phyloP scores from a whole-genome alignment of 2,329 filamentous ascomycete genomes.

The Catunica adiposa region DNA sequence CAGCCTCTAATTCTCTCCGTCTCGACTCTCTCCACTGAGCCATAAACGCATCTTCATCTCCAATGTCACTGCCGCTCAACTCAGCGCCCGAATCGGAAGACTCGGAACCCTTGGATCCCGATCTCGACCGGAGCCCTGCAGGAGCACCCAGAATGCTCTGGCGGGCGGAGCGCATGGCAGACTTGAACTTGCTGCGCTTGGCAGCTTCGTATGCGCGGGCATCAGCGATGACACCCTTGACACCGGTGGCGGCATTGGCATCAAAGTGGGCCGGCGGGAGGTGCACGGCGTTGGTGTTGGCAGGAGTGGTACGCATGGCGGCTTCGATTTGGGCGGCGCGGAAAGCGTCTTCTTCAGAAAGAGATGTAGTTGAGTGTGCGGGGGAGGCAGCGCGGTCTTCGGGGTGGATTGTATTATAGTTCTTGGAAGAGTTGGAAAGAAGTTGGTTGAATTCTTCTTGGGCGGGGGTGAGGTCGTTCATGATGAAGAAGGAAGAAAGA shows the following conservation, averaged over 20 bases:
- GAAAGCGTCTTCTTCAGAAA: conserved; percentile 39
- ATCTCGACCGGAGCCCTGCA: conserved; percentile 20
- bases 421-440: conserved; percentile 35
- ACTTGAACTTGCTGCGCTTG: conserved; percentile 37
- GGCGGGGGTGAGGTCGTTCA: conserved; percentile 40
- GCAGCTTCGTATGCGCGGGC: conserved; percentile 61
- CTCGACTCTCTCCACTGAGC: conserved; percentile 70
- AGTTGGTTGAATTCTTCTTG: conserved; percentile 52
- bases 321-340: conserved; percentile 41
- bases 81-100: conserved; percentile 21
- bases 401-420: conserved; percentile 29
- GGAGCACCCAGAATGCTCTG: conserved; percentile 38
- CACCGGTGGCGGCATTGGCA: conserved; percentile 56
- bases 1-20: conserved; percentile 56
- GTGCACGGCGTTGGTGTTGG: conserved; percentile 32
- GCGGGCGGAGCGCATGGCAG: conserved; percentile 34
- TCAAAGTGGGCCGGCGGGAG: conserved; percentile 48
- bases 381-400: conserved; percentile 38
- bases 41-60: conserved; percentile 62
- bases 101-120: conserved; percentile 28
- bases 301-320: conserved; percentile 47
- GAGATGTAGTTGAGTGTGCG: conserved; percentile 27
- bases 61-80: conserved; percentile 28
- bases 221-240: conserved; percentile 77
- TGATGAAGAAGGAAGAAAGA: conserved; percentile 22